Evolutionary conservation across 192 early-diverging fungal species (phyloP), one percentile per base, ranked within the genome.

Genomic region (Geranomyces variabilis): DNA sequence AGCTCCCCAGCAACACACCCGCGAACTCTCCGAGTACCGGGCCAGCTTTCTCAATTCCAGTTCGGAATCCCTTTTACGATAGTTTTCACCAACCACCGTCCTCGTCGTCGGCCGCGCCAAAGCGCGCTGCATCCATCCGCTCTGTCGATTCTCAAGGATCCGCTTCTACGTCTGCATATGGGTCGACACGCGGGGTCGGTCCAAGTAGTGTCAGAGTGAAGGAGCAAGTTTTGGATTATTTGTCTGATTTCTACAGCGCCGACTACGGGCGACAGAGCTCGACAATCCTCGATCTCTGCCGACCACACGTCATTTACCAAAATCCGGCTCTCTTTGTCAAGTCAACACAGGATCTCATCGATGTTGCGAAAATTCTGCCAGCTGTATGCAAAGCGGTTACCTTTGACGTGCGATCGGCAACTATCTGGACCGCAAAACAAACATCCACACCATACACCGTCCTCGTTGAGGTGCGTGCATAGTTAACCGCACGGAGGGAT

Each of bases 111-210:
- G 19, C 51, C 51, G 24, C 4, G 17, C 51, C 51, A n/a, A 53
- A 53, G 15, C 19, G 51, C n/a, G 19, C 51, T n/a, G 2, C 51
- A 17, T 53, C 51, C 7, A 4, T 53, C 17, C 17, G 51, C 19
- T 53, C 51, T 9, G 24, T 53, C n/a, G 15, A 15, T 26, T 53
- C 51, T 26, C 51, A 53, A 15, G 19, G 51, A 3, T 53, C 51
- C 24, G 24, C 51, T 26, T 53, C 51, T 15, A n/a, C 51, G n/a
- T 53, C 51, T 53, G 51, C 51, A 53, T n/a, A n/a, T n/a, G n/a
- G n/a, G n/a, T n/a, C n/a, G n/a, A n/a, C n/a, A 53, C 17, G 4
- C 24, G 4, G 7, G 51, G 51, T 53, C n/a, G 51, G 19, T 53
- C 51, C 4, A 53, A 53, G 51, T 4, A 26, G 7, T 53, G 51